phyloP scores from a whole-genome alignment of 768 basidiomycete species.

The Sporobolomyces phaffii region DNA sequence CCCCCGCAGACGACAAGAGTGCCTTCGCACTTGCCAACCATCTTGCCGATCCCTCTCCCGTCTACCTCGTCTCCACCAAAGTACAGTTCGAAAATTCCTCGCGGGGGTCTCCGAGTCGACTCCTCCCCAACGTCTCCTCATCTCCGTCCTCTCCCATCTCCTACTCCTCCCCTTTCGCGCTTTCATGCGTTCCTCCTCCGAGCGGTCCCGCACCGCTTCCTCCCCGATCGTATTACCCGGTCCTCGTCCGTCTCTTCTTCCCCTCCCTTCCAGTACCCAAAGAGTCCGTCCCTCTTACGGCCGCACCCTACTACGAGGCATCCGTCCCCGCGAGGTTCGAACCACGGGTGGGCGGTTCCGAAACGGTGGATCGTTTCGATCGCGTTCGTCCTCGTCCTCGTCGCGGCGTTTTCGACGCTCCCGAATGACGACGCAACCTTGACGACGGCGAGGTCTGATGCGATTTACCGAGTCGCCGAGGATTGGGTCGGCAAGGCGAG shows the following conservation, averaged over 20 bases:
- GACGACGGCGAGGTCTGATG: no score
- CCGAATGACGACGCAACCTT: not conserved
- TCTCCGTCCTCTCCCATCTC: not conserved
- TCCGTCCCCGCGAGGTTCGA: no score
- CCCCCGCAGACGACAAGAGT: not conserved
- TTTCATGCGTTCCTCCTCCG: not conserved
- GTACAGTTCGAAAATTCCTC: not conserved
- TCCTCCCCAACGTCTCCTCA: conserved; percentile 8
- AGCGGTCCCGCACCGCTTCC: not conserved
- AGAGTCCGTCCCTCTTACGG: conserved; percentile 16
- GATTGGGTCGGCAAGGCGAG: no score
- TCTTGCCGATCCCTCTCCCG: conserved; percentile 1
- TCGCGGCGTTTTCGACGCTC: not conserved
- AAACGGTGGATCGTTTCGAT: not conserved
- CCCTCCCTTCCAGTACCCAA: not conserved
- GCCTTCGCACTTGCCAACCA: not conserved
- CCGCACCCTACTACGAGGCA: conserved; percentile 14
- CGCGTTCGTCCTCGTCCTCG: not conserved
- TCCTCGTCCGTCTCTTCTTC: not conserved
- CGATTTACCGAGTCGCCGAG: no score
- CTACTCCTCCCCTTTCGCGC: no score
- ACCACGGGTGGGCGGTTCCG: no score
- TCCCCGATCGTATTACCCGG: not conserved
- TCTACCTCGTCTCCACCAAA: not conserved
- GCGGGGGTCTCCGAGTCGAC: conserved; percentile 6